These are phyloP conservation scores for Aspergillus pseudoglaucus DNA, from an alignment of 2,329 filamentous ascomycete genomes.

Conservation along the genomic window DNA sequence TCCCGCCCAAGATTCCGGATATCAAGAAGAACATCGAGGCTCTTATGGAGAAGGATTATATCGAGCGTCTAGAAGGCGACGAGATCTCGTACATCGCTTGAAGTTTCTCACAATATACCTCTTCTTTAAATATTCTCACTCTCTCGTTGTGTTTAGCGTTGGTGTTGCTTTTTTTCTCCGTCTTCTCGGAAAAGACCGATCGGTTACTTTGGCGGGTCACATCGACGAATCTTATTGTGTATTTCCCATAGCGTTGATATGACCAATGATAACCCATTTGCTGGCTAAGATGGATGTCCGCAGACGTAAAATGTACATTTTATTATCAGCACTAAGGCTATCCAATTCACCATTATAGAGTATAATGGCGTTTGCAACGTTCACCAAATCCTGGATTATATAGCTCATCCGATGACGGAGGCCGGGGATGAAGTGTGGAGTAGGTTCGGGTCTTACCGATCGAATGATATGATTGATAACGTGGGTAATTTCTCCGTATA, in stretches of 20 bases:
- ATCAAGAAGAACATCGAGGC: slow-evolving; percentile 99
- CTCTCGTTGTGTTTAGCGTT: slow-evolving; percentile 4
- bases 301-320: too few species aligned
- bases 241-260: not conserved
- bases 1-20: slow-evolving; percentile 84
- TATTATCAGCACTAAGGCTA: too few species aligned
- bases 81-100: slow-evolving; percentile 91
- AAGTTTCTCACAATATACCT: slow-evolving; percentile 16
- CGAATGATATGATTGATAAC: too few species aligned
- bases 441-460: not conserved
- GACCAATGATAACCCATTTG: slow-evolving; percentile 1
- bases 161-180: not conserved
- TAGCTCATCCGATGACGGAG: too few species aligned
- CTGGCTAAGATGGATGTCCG: not conserved
- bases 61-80: slow-evolving; percentile 90
- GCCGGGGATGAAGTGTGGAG: not conserved
- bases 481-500: not conserved
- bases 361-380: too few species aligned
- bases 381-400: too few species aligned
- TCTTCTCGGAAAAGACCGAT: not conserved
- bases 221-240: not conserved
- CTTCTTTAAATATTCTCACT: not conserved
- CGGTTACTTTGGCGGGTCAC: not conserved
- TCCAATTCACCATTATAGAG: too few species aligned
- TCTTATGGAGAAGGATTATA: slow-evolving; percentile 95